These are phyloP conservation scores for Aaosphaeria arxii DNA, from an alignment of 2,329 filamentous ascomycete genomes.

Conservation along the genomic window DNA sequence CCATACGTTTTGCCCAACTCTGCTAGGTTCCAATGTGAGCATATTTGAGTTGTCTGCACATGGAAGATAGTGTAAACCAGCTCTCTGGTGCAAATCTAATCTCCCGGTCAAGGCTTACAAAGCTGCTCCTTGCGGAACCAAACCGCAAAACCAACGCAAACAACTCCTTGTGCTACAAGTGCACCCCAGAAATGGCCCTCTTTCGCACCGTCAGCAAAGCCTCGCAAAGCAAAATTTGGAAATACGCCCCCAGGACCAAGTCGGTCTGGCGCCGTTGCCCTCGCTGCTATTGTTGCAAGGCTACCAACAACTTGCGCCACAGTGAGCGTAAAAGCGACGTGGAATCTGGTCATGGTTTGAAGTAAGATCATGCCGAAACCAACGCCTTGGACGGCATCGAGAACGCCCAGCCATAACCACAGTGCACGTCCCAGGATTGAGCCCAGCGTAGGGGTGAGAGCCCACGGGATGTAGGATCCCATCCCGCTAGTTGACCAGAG, in stretches of 20 bases:
- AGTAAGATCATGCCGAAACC: constrained; percentile 67
- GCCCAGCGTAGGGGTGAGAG: constrained; percentile 51
- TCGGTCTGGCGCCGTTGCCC: constrained; percentile 59
- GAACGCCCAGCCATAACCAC: constrained; percentile 66
- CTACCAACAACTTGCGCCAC: constrained; percentile 62
- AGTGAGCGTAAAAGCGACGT: constrained; percentile 62
- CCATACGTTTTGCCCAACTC: constrained; percentile 5
- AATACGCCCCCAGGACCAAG: constrained; percentile 62
- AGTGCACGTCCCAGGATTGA: constrained; percentile 57
- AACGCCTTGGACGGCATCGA: constrained; percentile 64
- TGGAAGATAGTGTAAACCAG: too few relatives aligned
- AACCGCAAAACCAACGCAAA: constrained; percentile 57
- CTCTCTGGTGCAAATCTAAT: too few relatives aligned
- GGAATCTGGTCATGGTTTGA: constrained; percentile 62
- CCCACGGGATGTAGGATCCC: constrained; percentile 57
- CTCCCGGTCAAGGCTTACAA: constrained; percentile 45
- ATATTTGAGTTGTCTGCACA: too few relatives aligned
- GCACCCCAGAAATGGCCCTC: constrained; percentile 57
- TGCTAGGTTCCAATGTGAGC: too few relatives aligned
- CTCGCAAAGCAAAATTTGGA: constrained; percentile 54
- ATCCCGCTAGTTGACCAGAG: constrained; percentile 63
- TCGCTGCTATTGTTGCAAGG: constrained; percentile 59
- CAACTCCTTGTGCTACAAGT: constrained; percentile 54
- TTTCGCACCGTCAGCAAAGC: constrained; percentile 44
- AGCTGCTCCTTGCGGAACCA: constrained; percentile 60